Evolutionary conservation across 2,329 filamentous ascomycete species (phyloP), one percentile per base, ranked within the genome.

Genomic region (Phaeosphaeriaceae sp.): DNA sequence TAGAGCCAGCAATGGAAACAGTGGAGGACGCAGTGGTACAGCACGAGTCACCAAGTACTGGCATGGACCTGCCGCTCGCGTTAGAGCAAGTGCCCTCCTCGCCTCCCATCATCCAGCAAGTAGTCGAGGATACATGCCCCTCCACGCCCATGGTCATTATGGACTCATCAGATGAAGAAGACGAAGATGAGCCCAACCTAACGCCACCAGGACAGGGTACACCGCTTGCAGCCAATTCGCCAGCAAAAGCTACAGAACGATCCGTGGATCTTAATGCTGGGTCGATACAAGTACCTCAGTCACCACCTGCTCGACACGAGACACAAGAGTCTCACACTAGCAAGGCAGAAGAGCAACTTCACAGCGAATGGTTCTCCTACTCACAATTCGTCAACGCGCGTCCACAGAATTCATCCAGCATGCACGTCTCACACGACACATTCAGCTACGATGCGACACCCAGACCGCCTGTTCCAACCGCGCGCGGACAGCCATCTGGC

Each of bases 271-370:
- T 71, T 1, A 60, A 73, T 44, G 55, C 56, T 19, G 53, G 65
- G 21, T 51, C 64, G 13, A 61, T 74, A 13, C 69, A 71, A 54
- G 65, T 71, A 2, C 65, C 68, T 1, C 58, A 64, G 21, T 75
- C 72, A 1, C 68, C 68, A 3, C 55, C 63, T 3, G 51, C 54
- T 3, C 65, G 67, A 4, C 59, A 50, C 32, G 72, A 69, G 22
- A 66, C 67, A 8, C 69, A 71, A 53, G 56, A 66, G 11, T 76
- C 75, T 0, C 66, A 74, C 26, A 73, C 72, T 6, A 75, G 67
- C 55, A 71, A 66, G 65, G 75, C 73, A 43, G 74, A 77, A 48
- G 65, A 71, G 19, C 74, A 76, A 48, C 66, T 76, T 17, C 74
- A 73, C 22, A 61, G 56, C 22, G 72, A 77, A 56, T 74, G 69